A percentile compares a stretch with the other conserved stretches of the same genome.
These are phyloP conservation scores for Lactarius hatsudake DNA, from an alignment of 768 basidiomycete species.

Conservation along the genomic window DNA sequence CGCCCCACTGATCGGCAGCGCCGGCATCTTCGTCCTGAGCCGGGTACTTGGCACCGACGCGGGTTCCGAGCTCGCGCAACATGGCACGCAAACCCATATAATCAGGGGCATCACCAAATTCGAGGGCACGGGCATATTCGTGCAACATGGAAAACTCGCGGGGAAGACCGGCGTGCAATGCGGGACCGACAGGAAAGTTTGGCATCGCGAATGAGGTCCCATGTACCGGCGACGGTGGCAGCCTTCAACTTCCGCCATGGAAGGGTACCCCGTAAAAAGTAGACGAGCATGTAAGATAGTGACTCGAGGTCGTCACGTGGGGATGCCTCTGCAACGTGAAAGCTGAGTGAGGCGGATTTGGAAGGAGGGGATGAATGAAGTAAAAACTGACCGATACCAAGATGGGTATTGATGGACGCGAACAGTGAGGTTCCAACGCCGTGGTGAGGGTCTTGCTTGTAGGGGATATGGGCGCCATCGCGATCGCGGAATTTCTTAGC, in stretches of 20 bases:
- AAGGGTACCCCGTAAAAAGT: constrained; percentile 72
- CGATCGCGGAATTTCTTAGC: constrained; percentile 75
- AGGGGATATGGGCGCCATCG: constrained; percentile 66
- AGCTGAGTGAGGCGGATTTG: constrained; percentile 3
- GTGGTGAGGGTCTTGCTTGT: constrained; percentile 69
- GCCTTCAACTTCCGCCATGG: constrained; percentile 78
- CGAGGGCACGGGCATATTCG: constrained; percentile 73
- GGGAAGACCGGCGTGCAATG: constrained; percentile 68
- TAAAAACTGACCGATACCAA: constrained; percentile 59
- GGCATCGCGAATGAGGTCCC: constrained; percentile 73
- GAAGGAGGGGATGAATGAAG: background rate
- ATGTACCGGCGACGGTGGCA: constrained; percentile 60
- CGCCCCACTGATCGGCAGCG: constrained; percentile 22
- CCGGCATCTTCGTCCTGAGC: constrained; percentile 15
- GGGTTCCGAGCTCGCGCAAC: constrained; percentile 49
- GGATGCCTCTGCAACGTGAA: constrained; percentile 53
- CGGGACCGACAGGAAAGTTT: constrained; percentile 62
- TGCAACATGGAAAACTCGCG: constrained; percentile 80
- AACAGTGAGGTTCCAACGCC: constrained; percentile 79
- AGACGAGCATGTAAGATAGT: constrained; percentile 79
- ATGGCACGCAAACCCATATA: constrained; percentile 78
- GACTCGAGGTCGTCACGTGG: constrained; percentile 79
- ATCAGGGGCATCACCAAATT: constrained; percentile 87
- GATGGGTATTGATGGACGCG: constrained; percentile 70
- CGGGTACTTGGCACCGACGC: constrained; percentile 26